These are phyloP conservation scores for Phytophthora ramorum DNA, from an alignment of 352 stramenopile species.

Conservation along the genomic window DNA sequence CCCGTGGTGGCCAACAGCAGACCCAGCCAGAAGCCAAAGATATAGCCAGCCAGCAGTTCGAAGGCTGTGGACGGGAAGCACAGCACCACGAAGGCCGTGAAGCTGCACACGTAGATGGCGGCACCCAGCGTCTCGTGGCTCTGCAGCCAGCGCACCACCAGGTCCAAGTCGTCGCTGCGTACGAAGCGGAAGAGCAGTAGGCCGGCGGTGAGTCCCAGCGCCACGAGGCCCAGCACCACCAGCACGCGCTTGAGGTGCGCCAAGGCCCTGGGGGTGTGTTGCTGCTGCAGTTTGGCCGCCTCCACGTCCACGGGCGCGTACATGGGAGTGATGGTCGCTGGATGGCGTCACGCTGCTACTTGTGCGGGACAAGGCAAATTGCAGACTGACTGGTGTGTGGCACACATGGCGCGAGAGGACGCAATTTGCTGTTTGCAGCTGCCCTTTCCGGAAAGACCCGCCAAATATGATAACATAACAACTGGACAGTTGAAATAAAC, in stretches of 20 bases:
- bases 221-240: conserved; percentile 19
- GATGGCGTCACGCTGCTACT: conserved; percentile 10
- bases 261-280: background rate
- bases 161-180: conserved; percentile 54
- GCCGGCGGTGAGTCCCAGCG: conserved; percentile 29
- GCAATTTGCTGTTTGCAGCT: too few relatives aligned
- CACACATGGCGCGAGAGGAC: background rate
- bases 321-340: conserved; percentile 28
- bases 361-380: conserved; percentile 10
- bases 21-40: conserved; percentile 80
- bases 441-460: too few relatives aligned
- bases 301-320: conserved; percentile 35
- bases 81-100: conserved; percentile 59
- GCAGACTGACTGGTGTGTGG: conserved; percentile 4
- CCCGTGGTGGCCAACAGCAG: conserved; percentile 66
- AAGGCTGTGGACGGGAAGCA: conserved; percentile 83
- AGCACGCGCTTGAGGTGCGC: conserved; percentile 29
- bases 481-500: too few relatives aligned
- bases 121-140: conserved; percentile 49
- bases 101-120: conserved; percentile 49
- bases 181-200: conserved; percentile 48
- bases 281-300: conserved; percentile 17
- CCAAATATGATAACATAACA: too few relatives aligned
- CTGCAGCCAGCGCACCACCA: conserved; percentile 61
- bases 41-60: conserved; percentile 79